A percentile compares a stretch with the other conserved stretches of the same genome.
Evolutionary conservation across 208 protist genomes (phyloP).

Genomic region (Acanthamoeba royreba): DNA sequence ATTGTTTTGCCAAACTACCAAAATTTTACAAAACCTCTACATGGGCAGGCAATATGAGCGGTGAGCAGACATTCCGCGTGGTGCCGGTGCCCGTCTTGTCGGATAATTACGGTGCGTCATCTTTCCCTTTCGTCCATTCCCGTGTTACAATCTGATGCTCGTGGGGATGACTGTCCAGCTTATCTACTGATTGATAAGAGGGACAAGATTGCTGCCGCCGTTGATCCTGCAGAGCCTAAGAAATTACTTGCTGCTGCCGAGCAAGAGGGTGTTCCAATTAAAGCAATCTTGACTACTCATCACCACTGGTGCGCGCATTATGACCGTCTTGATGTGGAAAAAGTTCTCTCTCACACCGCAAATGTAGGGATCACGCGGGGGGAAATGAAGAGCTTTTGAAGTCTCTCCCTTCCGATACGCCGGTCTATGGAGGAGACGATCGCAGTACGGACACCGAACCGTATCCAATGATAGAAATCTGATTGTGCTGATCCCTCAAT

Average conservation of each 20-base stretch:
- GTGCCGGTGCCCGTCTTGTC: conserved; percentile 24
- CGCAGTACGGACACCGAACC: conserved; percentile 61
- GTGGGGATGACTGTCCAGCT: background rate
- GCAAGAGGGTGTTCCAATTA: conserved; percentile 53
- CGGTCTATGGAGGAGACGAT: conserved; percentile 82
- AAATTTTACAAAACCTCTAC: background rate
- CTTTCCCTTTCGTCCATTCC: background rate
- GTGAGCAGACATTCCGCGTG: background rate
- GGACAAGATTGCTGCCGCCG: conserved; percentile 30
- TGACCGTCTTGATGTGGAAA: background rate
- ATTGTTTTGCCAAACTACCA: background rate
- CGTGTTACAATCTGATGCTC: background rate
- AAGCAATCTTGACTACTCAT: conserved; percentile 88
- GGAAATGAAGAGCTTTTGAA: conserved; percentile 81
- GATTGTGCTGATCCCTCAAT: background rate
- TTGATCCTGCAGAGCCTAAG: conserved; percentile 85
- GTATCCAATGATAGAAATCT: background rate
- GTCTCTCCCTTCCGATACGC: conserved; percentile 37
- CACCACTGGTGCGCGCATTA: conserved; percentile 82
- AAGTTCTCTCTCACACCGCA: background rate
- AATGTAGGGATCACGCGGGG: conserved; percentile 82
- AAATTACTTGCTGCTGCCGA: conserved; percentile 75
- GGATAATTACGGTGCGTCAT: background rate
- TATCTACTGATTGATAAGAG: conserved; percentile 16
- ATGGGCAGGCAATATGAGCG: background rate